A percentile compares a stretch with the other conserved stretches of the same genome.
phyloP scores from a whole-genome alignment of 345 rosid species.

The Dimocarpus longan region DNA sequence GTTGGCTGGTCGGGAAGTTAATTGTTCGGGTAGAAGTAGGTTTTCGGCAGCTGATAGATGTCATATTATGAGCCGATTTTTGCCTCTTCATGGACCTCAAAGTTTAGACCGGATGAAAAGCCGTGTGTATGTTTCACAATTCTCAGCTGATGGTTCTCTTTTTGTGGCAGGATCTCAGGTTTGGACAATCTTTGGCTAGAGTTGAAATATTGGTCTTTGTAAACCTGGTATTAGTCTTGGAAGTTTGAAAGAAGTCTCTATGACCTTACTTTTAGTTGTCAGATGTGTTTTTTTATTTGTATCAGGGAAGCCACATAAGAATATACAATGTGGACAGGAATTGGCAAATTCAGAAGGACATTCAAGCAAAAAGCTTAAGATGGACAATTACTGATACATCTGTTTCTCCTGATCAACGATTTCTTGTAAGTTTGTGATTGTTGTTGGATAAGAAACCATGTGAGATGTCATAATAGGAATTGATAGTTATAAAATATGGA shows the following conservation, averaged over 20 bases:
- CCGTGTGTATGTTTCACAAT: constrained; percentile 66
- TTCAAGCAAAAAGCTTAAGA: constrained; percentile 49
- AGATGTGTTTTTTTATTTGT: not conserved
- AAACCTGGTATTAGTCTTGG: not conserved
- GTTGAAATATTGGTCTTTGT: not conserved
- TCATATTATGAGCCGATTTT: constrained; percentile 57
- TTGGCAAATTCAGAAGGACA: constrained; percentile 62
- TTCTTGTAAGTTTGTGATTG: constrained; percentile 45
- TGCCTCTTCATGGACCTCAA: constrained; percentile 59
- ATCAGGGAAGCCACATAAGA: constrained; percentile 57
- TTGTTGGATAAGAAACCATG: constrained; percentile 6
- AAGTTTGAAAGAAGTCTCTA: not conserved
- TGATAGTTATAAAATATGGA: not conserved
- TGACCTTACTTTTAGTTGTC: not conserved
- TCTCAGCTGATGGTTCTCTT: constrained; percentile 64
- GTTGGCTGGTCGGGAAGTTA: constrained; percentile 68
- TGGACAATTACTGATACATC: constrained; percentile 74
- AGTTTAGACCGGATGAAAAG: constrained; percentile 39
- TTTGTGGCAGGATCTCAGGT: constrained; percentile 70
- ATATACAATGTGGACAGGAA: constrained; percentile 61
- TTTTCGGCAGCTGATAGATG: constrained; percentile 62
- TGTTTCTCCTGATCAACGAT: constrained; percentile 64
- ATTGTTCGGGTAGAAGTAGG: constrained; percentile 57
- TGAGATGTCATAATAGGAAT: not conserved
- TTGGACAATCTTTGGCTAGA: not conserved